A percentile compares a stretch with the other conserved stretches of the same genome.
phyloP scores from a whole-genome alignment of 768 basidiomycete species.

The Leccinum fibrillosum region DNA sequence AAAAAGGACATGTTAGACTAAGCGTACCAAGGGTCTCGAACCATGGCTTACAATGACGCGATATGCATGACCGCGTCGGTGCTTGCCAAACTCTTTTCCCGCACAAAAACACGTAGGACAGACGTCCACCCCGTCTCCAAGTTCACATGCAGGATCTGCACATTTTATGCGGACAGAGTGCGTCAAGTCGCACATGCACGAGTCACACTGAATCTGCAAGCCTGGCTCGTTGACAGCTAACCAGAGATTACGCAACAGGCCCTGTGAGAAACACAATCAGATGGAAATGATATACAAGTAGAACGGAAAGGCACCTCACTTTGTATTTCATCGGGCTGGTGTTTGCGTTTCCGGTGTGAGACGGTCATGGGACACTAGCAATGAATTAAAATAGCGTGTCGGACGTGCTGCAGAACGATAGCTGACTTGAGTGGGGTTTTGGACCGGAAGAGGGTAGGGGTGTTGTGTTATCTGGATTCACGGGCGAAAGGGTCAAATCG shows the following conservation, averaged over 20 bases:
- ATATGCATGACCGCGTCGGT: constrained; percentile 85
- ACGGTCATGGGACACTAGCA: constrained; percentile 47
- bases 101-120: constrained; percentile 91
- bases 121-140: constrained; percentile 82
- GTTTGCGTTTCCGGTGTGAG: constrained; percentile 63
- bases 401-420: not conserved
- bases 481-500: not conserved
- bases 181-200: constrained; percentile 84
- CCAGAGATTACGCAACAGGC: constrained; percentile 25
- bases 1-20: constrained; percentile 1
- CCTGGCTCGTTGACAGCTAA: constrained; percentile 79
- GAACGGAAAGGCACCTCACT: constrained; percentile 37
- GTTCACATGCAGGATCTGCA: constrained; percentile 74
- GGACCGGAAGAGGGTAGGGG: not conserved
- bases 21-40: not conserved
- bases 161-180: constrained; percentile 98
- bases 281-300: not conserved
- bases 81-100: constrained; percentile 84
- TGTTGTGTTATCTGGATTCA: not conserved
- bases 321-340: constrained; percentile 62
- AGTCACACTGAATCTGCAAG: constrained; percentile 79
- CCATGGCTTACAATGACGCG: constrained; percentile 72
- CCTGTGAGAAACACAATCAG: constrained; percentile 26
- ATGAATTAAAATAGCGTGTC: not conserved
- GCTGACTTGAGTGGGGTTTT: not conserved